A percentile compares a stretch with the other conserved stretches of the same genome.
Conservation (phyloP, 2,329 filamentous ascomycete species). For the Ceratocystis eucalypticola region DNA sequence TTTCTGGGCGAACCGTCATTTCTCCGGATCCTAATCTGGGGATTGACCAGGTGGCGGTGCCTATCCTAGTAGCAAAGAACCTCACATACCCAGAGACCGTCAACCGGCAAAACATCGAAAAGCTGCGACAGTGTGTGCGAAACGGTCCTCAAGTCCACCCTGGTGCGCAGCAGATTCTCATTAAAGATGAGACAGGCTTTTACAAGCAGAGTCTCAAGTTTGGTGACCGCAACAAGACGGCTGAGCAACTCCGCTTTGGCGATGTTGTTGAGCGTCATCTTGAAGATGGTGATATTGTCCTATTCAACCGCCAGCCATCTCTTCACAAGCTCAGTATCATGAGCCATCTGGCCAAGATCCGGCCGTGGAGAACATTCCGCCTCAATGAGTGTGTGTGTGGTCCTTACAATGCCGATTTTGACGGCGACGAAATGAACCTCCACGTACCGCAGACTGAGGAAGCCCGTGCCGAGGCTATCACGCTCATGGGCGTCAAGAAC, state of each 20-base stretch:
- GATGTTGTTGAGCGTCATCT: slow-evolving; percentile 90
- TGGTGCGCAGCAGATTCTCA: slow-evolving; percentile 71
- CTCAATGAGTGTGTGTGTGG: slow-evolving; percentile 97
- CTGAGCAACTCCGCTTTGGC: slow-evolving; percentile 61
- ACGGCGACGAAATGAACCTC: slow-evolving; percentile 97
- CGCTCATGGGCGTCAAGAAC: slow-evolving; percentile 95
- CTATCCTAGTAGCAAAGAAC: slow-evolving; percentile 83
- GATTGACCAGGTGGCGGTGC: slow-evolving; percentile 88
- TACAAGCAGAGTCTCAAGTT: slow-evolving; percentile 67
- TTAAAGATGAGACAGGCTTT: slow-evolving; percentile 48
- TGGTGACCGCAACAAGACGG: slow-evolving; percentile 55
- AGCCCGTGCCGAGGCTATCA: slow-evolving; percentile 84
- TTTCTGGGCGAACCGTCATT: slow-evolving; percentile 94
- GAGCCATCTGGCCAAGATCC: slow-evolving; percentile 82
- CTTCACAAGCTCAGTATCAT: slow-evolving; percentile 98
- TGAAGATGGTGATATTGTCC: slow-evolving; percentile 85
- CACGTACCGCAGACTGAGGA: slow-evolving; percentile 98
- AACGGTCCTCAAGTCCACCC: slow-evolving; percentile 73
- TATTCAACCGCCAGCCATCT: slow-evolving; percentile 96
- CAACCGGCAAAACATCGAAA: slow-evolving; percentile 71
- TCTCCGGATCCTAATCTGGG: slow-evolving; percentile 90
- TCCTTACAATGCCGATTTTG: slow-evolving; percentile 97
- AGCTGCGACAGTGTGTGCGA: slow-evolving; percentile 57
- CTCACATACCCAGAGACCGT: slow-evolving; percentile 89
- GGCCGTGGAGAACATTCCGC: slow-evolving; percentile 90